phyloP scores from a whole-genome alignment of 148 eudicot genomes.

The Rhododendron vialii region DNA sequence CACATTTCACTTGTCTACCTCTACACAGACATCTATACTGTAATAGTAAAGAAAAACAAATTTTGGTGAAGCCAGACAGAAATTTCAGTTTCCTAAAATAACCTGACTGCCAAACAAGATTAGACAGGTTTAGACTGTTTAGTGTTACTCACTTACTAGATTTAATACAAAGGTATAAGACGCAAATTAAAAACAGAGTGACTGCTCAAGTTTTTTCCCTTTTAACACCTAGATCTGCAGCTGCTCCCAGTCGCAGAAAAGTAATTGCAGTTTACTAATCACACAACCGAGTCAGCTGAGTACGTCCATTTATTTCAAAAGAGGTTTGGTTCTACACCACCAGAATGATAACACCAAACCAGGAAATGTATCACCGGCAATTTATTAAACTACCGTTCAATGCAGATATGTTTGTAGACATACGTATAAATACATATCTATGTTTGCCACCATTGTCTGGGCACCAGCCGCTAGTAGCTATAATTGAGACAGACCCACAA shows the following conservation, averaged over 20 bases:
- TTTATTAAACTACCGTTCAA: neutral
- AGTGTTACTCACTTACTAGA: neutral
- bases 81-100: neutral
- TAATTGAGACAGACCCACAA: neutral
- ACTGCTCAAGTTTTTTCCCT: neutral
- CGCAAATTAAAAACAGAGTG: neutral
- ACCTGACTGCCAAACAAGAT: neutral
- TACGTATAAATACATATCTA: neutral
- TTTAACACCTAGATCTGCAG: neutral
- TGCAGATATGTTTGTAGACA: neutral
- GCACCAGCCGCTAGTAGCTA: neutral
- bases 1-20: neutral
- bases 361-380: neutral
- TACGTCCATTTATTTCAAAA: neutral
- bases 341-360: neutral
- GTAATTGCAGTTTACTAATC: neutral
- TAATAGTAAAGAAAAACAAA: neutral
- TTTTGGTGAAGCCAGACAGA: neutral
- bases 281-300: neutral
- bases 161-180: neutral
- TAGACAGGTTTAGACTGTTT: neutral
- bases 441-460: neutral
- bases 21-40: neutral
- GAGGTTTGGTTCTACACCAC: neutral
- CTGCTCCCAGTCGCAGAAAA: neutral